Percentiles rank a stretch among this genome's conserved stretches.
These are phyloP conservation scores for Calonectria henricotiae DNA, from an alignment of 2,329 filamentous ascomycete species.

Conservation along the genomic window DNA sequence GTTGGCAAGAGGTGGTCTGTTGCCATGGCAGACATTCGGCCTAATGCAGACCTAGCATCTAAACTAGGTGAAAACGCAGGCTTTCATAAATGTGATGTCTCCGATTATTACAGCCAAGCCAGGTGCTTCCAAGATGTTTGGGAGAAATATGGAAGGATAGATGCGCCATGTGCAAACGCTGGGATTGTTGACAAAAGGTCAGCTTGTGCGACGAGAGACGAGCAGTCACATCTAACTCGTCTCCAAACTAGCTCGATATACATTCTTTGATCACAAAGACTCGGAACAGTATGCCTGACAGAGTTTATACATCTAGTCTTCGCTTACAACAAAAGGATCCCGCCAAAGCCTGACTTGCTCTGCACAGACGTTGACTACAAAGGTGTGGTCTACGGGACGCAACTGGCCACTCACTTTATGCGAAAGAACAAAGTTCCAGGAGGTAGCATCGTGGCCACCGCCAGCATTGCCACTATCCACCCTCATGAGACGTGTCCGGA, in stretches of 20 bases:
- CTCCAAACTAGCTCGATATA: slow-evolving; percentile 59
- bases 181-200: slow-evolving; percentile 63
- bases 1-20: slow-evolving; percentile 53
- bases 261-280: slow-evolving; percentile 55
- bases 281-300: slow-evolving; percentile 36
- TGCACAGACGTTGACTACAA: slow-evolving; percentile 69
- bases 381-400: slow-evolving; percentile 66
- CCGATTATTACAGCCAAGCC: slow-evolving; percentile 64
- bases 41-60: slow-evolving; percentile 51
- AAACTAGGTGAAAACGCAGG: slow-evolving; percentile 58
- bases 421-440: slow-evolving; percentile 63
- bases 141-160: slow-evolving; percentile 63
- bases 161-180: slow-evolving; percentile 67
- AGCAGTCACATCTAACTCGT: not conserved
- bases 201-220: not conserved
- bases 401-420: slow-evolving; percentile 70
- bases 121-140: slow-evolving; percentile 62
- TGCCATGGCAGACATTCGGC: slow-evolving; percentile 60
- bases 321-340: slow-evolving; percentile 51
- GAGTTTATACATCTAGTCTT: not conserved
- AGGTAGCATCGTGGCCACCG: slow-evolving; percentile 64
- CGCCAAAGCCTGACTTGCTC: slow-evolving; percentile 62
- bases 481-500: slow-evolving; percentile 65
- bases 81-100: slow-evolving; percentile 65
- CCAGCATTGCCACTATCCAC: slow-evolving; percentile 62